A percentile compares a stretch with the other conserved stretches of the same genome.
phyloP scores from a whole-genome alignment of 1,139 yeast species.

The Hyphopichia pseudoburtonii region DNA sequence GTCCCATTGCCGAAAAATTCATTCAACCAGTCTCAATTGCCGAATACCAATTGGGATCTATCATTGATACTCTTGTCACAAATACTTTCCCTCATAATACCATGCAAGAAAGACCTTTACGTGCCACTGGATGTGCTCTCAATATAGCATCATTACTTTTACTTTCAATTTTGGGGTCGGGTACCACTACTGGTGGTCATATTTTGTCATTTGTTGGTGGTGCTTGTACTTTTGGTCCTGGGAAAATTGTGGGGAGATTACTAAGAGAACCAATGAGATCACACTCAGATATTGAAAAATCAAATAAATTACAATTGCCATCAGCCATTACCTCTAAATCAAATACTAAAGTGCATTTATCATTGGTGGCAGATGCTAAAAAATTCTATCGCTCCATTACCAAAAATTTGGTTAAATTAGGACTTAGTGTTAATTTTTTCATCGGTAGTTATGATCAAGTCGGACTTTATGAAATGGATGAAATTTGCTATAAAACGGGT shows the following conservation, averaged over 20 bases:
- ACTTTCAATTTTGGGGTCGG: conserved; percentile 38
- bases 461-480: conserved; percentile 66
- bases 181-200: conserved; percentile 55
- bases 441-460: conserved; percentile 69
- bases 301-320: conserved; percentile 36
- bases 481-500: conserved; percentile 56
- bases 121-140: conserved; percentile 69
- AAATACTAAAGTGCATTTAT: conserved; percentile 31
- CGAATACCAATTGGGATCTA: conserved; percentile 55
- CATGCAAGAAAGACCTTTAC: conserved; percentile 48
- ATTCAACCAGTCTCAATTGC: conserved; percentile 50
- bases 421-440: conserved; percentile 57
- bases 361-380: conserved; percentile 34
- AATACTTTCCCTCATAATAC: conserved; percentile 53
- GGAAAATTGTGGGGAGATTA: conserved; percentile 46
- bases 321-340: conserved; percentile 18
- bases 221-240: conserved; percentile 60
- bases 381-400: conserved; percentile 48
- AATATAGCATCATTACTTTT: conserved; percentile 58
- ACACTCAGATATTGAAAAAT: conserved; percentile 55
- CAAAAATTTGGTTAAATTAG: conserved; percentile 35
- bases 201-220: conserved; percentile 61
- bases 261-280: conserved; percentile 58
- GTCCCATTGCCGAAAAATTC: conserved; percentile 34
- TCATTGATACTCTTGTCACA: conserved; percentile 52